Percentiles rank a stretch among this genome's conserved stretches.
phyloP scores from a whole-genome alignment of 2,329 filamentous ascomycete genomes.

The Colletotrichum coccodes region DNA sequence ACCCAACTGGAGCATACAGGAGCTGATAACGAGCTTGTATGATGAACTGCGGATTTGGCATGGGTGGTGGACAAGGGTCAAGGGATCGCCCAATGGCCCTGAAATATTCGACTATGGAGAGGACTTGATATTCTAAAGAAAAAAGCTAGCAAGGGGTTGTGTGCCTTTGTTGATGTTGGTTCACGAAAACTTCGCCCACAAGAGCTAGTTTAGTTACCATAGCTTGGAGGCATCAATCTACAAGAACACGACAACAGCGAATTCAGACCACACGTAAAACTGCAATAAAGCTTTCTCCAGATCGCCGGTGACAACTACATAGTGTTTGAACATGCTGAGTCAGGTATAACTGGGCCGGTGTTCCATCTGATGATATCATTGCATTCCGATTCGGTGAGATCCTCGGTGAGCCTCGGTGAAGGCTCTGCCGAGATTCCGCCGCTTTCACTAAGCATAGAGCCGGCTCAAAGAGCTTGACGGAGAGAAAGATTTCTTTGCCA shows the following conservation, averaged over 20 bases:
- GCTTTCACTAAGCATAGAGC: constrained; percentile 25
- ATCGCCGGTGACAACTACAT: background rate
- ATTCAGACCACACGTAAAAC: too few relatives aligned
- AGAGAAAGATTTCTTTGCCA: constrained; percentile 11
- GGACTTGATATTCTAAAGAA: constrained; percentile 23
- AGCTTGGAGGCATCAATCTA: background rate
- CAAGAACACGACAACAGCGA: background rate
- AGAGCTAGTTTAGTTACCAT: background rate
- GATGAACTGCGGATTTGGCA: constrained; percentile 46
- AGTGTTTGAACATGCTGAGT: background rate
- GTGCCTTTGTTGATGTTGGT: background rate
- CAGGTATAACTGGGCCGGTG: background rate
- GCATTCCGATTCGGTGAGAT: constrained; percentile 11
- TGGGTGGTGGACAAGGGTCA: constrained; percentile 42
- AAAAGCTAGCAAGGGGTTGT: background rate
- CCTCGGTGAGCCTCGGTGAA: constrained; percentile 26
- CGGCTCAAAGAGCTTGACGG: constrained; percentile 15
- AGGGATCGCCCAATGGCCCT: background rate
- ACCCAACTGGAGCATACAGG: constrained; percentile 43
- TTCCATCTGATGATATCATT: background rate
- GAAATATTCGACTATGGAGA: constrained; percentile 8
- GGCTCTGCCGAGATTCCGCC: constrained; percentile 32
- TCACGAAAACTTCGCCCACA: background rate
- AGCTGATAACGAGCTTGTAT: constrained; percentile 44
- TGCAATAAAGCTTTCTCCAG: too few relatives aligned